Conservation (phyloP, 192 early-diverging fungal genomes). For the Podila verticillata region DNA sequence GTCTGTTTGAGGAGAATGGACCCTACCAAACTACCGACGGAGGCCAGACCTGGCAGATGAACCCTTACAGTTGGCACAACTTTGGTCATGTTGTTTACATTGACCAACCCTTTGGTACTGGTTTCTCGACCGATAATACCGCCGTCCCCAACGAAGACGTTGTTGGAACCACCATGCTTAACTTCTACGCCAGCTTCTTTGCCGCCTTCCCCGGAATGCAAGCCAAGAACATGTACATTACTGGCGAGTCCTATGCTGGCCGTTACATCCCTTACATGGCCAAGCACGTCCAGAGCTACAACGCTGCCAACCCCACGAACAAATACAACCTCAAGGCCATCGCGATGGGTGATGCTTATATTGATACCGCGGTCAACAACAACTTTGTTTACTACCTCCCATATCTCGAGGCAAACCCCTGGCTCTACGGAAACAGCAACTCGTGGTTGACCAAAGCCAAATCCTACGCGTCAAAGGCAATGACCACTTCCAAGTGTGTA, state of each 20-base stretch:
- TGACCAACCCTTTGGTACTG: conserved; percentile 9
- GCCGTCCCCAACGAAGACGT: background rate
- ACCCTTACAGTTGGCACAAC: conserved; percentile 8
- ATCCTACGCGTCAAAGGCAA: conserved; percentile 5
- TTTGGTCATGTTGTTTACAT: conserved; percentile 15
- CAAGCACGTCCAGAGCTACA: conserved; percentile 26
- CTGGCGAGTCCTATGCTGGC: conserved; percentile 56
- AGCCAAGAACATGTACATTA: conserved; percentile 48
- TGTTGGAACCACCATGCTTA: conserved; percentile 36
- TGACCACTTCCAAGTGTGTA: conserved; percentile 1
- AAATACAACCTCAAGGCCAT: conserved; percentile 38
- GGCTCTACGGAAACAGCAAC: conserved; percentile 16
- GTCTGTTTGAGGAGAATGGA: conserved; percentile 16
- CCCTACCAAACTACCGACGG: conserved; percentile 3
- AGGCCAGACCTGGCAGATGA: conserved; percentile 6
- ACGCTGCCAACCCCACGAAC: conserved; percentile 2
- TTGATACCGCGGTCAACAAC: background rate
- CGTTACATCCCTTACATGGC: conserved; percentile 55
- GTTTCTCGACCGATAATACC: conserved; percentile 9
- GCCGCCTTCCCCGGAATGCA: conserved; percentile 38
- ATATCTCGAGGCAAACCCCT: conserved; percentile 1
- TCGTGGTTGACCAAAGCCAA: conserved; percentile 3
- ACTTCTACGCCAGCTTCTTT: conserved; percentile 51
- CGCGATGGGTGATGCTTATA: conserved; percentile 21
- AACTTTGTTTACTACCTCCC: conserved; percentile 22